These are phyloP conservation scores for Stephanodiscus triporus DNA, from an alignment of 108 stramenopile species.

Conservation along the genomic window DNA sequence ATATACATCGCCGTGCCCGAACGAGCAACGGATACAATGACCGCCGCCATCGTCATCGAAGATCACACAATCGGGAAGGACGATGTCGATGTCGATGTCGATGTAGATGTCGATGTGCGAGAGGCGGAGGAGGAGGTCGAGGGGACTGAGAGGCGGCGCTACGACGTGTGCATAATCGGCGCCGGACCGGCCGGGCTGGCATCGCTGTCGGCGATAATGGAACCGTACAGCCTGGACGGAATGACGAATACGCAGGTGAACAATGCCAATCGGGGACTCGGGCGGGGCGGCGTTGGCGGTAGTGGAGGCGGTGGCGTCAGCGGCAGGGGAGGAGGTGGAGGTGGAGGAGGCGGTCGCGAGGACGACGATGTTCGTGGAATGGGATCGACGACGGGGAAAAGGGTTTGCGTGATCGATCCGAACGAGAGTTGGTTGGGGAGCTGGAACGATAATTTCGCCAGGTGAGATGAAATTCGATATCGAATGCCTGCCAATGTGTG, in stretches of 20 bases:
- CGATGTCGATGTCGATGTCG: too few relatives aligned
- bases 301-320: too few relatives aligned
- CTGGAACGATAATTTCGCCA: slow-evolving; percentile 61
- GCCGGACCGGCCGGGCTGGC: slow-evolving; percentile 70
- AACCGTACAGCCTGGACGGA: slow-evolving; percentile 56
- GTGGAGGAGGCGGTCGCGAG: slow-evolving; percentile 4
- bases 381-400: neutral
- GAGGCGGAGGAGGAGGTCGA: neutral
- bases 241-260: slow-evolving; percentile 39
- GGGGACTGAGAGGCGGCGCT: too few relatives aligned
- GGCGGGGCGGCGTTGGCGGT: neutral
- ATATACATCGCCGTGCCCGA: too few relatives aligned
- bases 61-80: too few relatives aligned
- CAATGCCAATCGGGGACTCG: slow-evolving; percentile 1
- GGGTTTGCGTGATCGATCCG: slow-evolving; percentile 68
- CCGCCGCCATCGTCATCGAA: too few relatives aligned
- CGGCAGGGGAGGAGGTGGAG: too few relatives aligned
- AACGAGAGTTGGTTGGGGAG: slow-evolving; percentile 47
- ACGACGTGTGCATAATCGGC: slow-evolving; percentile 72
- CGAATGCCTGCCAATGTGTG: too few relatives aligned
- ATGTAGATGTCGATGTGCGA: too few relatives aligned
- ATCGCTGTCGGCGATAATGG: slow-evolving; percentile 55
- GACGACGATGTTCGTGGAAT: neutral
- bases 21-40: too few relatives aligned
- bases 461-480: slow-evolving; percentile 16